Evolutionary conservation across 441 rosid species (phyloP).

Genomic region (Gossypium gossypioides): DNA sequence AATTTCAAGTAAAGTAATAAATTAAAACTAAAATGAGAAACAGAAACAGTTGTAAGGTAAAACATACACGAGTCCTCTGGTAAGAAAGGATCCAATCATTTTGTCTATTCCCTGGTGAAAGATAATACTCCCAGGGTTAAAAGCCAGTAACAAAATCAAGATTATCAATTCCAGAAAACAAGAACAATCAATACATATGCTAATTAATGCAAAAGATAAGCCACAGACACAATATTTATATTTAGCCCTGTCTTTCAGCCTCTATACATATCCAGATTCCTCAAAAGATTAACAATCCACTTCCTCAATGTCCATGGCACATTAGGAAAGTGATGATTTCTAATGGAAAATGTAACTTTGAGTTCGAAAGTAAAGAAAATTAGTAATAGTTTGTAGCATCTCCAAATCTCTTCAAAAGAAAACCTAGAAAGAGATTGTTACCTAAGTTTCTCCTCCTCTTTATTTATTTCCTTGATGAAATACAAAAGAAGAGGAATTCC

Average conservation of each 20-base stretch:
- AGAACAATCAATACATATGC: neutral
- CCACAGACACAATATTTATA: neutral
- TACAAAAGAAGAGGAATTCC: neutral
- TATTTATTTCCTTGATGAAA: neutral
- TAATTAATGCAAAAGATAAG: neutral
- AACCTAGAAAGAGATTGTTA: neutral
- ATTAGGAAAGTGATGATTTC: neutral
- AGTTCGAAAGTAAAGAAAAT: neutral
- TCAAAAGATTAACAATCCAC: neutral
- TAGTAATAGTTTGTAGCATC: neutral
- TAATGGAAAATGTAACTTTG: neutral
- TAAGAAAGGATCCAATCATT: conserved; percentile 94
- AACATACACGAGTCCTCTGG: conserved; percentile 90
- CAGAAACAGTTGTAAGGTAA: neutral
- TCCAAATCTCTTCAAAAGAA: neutral
- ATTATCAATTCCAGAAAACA: conserved; percentile 3
- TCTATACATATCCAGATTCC: neutral
- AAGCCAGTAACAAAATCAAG: neutral
- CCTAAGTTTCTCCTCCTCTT: neutral
- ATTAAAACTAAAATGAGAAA: conserved; percentile 13
- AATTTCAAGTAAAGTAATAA: neutral
- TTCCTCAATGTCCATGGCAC: neutral
- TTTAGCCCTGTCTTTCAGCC: neutral
- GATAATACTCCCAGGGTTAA: conserved; percentile 10
- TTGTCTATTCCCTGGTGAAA: conserved; percentile 21